These are phyloP conservation scores for button mushroom (Agaricus bisporus) DNA, from an alignment of 768 basidiomycete genomes.

Conservation along the genomic window DNA sequence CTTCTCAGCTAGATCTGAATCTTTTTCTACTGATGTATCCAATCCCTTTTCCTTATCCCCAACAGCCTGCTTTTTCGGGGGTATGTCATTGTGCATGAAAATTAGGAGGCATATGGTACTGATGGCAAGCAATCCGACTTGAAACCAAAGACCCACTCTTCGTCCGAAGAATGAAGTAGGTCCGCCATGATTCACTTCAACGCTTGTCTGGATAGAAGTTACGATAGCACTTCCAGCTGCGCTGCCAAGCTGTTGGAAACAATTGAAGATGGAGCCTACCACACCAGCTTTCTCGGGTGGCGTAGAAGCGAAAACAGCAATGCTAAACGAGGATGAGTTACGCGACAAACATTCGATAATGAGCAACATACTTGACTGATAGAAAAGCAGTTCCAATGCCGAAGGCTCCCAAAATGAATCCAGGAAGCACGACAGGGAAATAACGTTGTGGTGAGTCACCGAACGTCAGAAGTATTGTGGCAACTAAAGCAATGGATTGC, in stretches of 20 bases:
- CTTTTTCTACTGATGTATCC: too few species aligned
- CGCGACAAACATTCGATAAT: conserved; percentile 31
- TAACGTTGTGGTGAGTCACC: conserved; percentile 32
- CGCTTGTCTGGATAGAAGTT: conserved; percentile 37
- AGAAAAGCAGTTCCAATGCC: conserved; percentile 36
- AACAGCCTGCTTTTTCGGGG: too few species aligned
- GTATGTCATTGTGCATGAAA: neutral
- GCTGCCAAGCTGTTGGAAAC: conserved; percentile 41
- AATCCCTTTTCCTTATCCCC: too few species aligned
- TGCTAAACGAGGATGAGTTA: conserved; percentile 19
- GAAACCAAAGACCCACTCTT: neutral
- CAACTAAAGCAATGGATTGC: conserved; percentile 25
- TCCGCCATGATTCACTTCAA: conserved; percentile 12
- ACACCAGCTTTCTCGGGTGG: conserved; percentile 41
- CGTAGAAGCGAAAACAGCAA: conserved; percentile 39
- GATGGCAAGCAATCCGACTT: neutral
- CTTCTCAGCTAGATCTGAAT: too few species aligned
- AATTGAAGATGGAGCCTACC: conserved; percentile 47
- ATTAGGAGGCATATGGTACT: neutral
- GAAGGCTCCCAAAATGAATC: conserved; percentile 35
- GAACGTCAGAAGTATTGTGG: conserved; percentile 31
- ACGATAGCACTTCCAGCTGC: conserved; percentile 41
- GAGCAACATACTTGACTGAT: neutral
- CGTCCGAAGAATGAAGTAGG: neutral
- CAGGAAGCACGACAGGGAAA: conserved; percentile 40